Evolutionary conservation across 305 asterid genomes (phyloP), one percentile per base, ranked within the genome.

Genomic region (Stenogyne calaminthoides): DNA sequence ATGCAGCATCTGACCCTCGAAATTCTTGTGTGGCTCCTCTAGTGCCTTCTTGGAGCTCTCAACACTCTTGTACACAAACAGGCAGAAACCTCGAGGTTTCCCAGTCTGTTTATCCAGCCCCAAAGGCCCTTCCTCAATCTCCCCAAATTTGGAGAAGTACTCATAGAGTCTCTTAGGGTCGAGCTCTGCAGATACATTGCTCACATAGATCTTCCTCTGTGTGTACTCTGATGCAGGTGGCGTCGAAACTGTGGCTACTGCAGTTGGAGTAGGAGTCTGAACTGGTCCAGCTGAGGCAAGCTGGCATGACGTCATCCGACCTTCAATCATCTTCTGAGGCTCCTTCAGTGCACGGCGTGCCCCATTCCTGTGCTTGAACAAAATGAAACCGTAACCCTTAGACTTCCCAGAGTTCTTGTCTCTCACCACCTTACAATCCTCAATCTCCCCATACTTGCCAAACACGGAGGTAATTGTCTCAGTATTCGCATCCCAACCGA

Each of bases 61-160:
- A 5, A 75, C 40, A 58, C 77, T 79, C 84, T 74, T 87, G 70
- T 85, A 85, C 62, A 88, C 86, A 64, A 90, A 88, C 81, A 86
- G 69, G 32, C 88, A 86, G 73, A 83, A 86, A 2, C 94, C 91
- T 73, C 77, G 81, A 20, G 92, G 88, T 40, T 86, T 88, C 36
- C 96, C 86, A 9, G 92, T 85, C 71, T 71, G 80, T 29, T 82
- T 88, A 75, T 86, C 88, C 80, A 88, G 80, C 10, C 91, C 94
- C 44, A 88, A 63, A 7, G 94, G 96, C 49, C 94, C 94, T 58
- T 88, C 91, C 75, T 88, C 94, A 63, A 86, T 88, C 81, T 84
- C 92, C 62, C 94, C 94, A 75, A 84, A 90, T 71, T 66, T 80
- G 25, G 86, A 80, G 66, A 88, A 90, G 71, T 72, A 85, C 8